A percentile compares a stretch with the other conserved stretches of the same genome.
Conservation (phyloP, 257 asterid species). For the Capsicum baccatum region DNA sequence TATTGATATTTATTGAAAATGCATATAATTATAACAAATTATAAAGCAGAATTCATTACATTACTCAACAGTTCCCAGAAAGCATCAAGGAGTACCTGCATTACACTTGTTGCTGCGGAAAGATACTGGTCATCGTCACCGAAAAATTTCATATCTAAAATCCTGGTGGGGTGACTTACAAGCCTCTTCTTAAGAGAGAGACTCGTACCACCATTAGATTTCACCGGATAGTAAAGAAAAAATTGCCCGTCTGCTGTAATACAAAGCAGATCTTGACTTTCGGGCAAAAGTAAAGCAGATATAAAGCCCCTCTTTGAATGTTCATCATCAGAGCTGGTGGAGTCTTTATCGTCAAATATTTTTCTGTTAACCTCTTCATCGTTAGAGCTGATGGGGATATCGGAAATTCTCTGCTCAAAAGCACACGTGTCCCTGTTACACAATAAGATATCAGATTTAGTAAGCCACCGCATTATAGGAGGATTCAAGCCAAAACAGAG, state of each 20-base stretch:
- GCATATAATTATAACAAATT: too few species aligned
- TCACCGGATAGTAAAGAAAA: conserved; percentile 58
- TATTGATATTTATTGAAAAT: too few species aligned
- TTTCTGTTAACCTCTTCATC: conserved; percentile 35
- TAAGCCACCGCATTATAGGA: background rate
- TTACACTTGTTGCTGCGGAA: conserved; percentile 92
- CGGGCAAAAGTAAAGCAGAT: conserved; percentile 78
- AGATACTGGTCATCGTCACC: conserved; percentile 85
- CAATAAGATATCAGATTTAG: background rate
- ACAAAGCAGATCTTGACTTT: conserved; percentile 72
- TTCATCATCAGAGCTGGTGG: background rate
- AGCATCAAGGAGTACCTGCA: conserved; percentile 54
- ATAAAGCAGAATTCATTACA: too few species aligned
- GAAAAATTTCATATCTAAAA: conserved; percentile 80
- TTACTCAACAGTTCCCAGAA: too few species aligned
- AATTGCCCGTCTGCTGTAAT: conserved; percentile 96
- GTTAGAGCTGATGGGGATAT: conserved; percentile 64
- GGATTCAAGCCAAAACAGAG: too few species aligned
- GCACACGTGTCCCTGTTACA: conserved; percentile 63
- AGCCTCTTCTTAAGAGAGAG: conserved; percentile 71
- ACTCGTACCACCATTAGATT: conserved; percentile 39
- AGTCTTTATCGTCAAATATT: conserved; percentile 38
- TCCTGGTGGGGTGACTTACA: background rate
- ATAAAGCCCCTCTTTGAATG: conserved; percentile 79
- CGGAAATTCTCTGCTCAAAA: conserved; percentile 87